A percentile compares a stretch with the other conserved stretches of the same genome.
Conservation (phyloP, 1,139 yeast genomes). For the Candida dubliniensis region DNA sequence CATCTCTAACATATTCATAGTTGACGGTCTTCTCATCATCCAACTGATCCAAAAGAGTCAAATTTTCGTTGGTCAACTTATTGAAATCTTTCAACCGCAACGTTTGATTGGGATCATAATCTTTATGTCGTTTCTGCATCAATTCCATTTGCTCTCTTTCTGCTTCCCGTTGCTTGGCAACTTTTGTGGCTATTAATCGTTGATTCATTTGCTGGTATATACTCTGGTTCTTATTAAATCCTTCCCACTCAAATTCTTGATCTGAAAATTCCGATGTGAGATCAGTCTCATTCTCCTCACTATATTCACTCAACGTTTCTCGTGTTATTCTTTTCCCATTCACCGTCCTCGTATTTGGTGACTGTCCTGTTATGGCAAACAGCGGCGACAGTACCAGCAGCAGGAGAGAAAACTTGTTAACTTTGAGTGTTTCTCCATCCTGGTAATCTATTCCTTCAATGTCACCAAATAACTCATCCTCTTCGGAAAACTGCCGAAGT, state of each 20-base stretch:
- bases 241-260: constrained; percentile 43
- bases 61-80: constrained; percentile 18
- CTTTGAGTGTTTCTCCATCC: constrained; percentile 4
- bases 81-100: constrained; percentile 33
- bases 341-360: constrained; percentile 1
- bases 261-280: constrained; percentile 42
- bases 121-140: constrained; percentile 16
- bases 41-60: constrained; percentile 25
- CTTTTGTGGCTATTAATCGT: constrained; percentile 24
- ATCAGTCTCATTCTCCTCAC: constrained; percentile 43
- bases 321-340: constrained; percentile 14
- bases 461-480: constrained; percentile 34
- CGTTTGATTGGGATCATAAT: constrained; percentile 24
- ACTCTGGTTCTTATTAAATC: constrained; percentile 37
- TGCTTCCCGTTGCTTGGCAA: constrained; percentile 33
- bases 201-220: constrained; percentile 27
- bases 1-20: constrained; percentile 41
- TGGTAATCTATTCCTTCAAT: constrained; percentile 20
- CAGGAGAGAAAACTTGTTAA: constrained; percentile 6
- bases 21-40: constrained; percentile 38
- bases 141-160: constrained; percentile 37
- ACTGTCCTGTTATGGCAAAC: constrained; percentile 13
- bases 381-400: constrained; percentile 12
- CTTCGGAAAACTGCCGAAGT: constrained; percentile 20
- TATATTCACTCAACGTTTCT: constrained; percentile 33